A percentile compares a stretch with the other conserved stretches of the same genome.
Evolutionary conservation across 805 yeast genomes (phyloP).

Genomic region (Candida vartiovaarae): DNA sequence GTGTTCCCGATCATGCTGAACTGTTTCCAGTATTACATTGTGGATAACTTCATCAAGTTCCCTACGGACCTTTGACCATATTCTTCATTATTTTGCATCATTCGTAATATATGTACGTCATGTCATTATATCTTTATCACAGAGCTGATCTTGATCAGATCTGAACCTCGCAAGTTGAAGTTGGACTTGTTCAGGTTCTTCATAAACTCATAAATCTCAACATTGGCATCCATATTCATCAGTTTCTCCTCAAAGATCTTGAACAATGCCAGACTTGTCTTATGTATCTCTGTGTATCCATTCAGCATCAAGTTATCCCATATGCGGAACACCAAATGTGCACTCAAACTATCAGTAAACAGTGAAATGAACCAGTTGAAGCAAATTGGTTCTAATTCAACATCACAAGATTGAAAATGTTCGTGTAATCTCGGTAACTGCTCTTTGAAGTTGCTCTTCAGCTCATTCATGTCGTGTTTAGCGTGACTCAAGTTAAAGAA

Average conservation of each 20-base stretch:
- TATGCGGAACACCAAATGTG: constrained; percentile 43
- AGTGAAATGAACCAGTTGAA: constrained; percentile 53
- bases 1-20: constrained; percentile 70
- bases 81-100: neutral
- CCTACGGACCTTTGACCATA: constrained; percentile 22
- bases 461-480: constrained; percentile 32
- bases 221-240: constrained; percentile 20
- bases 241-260: constrained; percentile 30
- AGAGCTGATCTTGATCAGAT: constrained; percentile 15
- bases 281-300: constrained; percentile 32
- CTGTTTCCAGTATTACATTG: constrained; percentile 62
- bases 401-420: constrained; percentile 29
- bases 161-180: constrained; percentile 22
- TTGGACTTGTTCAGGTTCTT: constrained; percentile 25
- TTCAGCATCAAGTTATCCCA: constrained; percentile 42
- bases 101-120: neutral
- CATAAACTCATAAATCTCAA: constrained; percentile 31
- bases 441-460: constrained; percentile 29
- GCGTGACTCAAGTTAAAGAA: constrained; percentile 33
- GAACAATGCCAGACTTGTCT: constrained; percentile 30
- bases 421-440: constrained; percentile 32
- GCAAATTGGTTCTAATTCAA: constrained; percentile 43
- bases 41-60: constrained; percentile 67
- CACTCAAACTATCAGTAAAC: constrained; percentile 44
- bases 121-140: constrained; percentile 3